Conservation (phyloP, 805 yeast species). For the Clavispora santaluciae region DNA sequence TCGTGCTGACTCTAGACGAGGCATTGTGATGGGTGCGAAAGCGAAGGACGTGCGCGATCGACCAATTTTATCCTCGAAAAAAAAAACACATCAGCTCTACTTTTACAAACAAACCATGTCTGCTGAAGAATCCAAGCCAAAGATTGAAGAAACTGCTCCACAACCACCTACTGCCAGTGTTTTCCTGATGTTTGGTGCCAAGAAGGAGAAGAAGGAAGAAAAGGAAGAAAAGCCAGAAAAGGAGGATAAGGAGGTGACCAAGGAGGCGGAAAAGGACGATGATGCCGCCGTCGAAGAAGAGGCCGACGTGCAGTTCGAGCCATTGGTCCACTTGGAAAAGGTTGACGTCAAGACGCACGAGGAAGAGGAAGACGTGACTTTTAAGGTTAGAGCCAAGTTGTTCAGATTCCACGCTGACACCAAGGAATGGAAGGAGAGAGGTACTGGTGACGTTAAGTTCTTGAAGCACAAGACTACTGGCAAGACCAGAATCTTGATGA, state of each 20-base stretch:
- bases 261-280: constrained; percentile 29
- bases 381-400: constrained; percentile 90
- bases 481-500: constrained; percentile 90
- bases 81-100: neutral
- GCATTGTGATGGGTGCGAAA: neutral
- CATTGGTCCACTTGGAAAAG: constrained; percentile 88
- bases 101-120: constrained; percentile 18
- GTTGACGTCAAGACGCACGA: constrained; percentile 96
- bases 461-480: constrained; percentile 78
- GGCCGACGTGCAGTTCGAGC: constrained; percentile 91
- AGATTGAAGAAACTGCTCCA: constrained; percentile 33
- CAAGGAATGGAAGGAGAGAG: constrained; percentile 99
- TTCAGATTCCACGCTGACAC: constrained; percentile 82
- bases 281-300: constrained; percentile 51
- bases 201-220: constrained; percentile 59
- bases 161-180: constrained; percentile 76
- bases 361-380: constrained; percentile 78
- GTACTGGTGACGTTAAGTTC: constrained; percentile 96
- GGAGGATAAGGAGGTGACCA: constrained; percentile 18
- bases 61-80: constrained; percentile 1
- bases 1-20: neutral
- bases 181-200: constrained; percentile 94
- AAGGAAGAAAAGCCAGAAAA: constrained; percentile 22
- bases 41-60: constrained; percentile 3
- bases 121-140: constrained; percentile 26